These are phyloP conservation scores for Fusarium sp. DNA, from an alignment of 2,329 filamentous ascomycete species.

Conservation along the genomic window DNA sequence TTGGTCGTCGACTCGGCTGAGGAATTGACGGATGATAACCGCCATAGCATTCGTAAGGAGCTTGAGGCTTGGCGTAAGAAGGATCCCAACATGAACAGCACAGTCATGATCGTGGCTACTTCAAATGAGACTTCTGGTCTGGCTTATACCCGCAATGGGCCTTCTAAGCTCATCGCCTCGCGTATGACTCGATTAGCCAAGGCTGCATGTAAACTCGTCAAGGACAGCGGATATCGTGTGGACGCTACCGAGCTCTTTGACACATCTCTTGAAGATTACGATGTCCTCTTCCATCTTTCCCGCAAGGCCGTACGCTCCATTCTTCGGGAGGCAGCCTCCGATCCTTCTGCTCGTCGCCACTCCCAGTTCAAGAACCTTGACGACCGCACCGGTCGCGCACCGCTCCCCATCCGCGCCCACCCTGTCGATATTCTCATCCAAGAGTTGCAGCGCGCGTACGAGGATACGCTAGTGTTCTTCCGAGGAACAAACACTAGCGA, in stretches of 20 bases:
- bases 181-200: slow-evolving; percentile 86
- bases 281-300: slow-evolving; percentile 83
- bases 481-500: slow-evolving; percentile 65
- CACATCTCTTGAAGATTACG: slow-evolving; percentile 81
- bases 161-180: slow-evolving; percentile 84
- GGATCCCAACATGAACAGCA: slow-evolving; percentile 88
- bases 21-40: slow-evolving; percentile 72
- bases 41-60: slow-evolving; percentile 74
- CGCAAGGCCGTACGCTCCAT: slow-evolving; percentile 63
- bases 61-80: slow-evolving; percentile 89
- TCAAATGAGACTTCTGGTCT: slow-evolving; percentile 82
- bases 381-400: slow-evolving; percentile 62
- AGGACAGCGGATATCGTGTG: slow-evolving; percentile 65
- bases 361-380: slow-evolving; percentile 87
- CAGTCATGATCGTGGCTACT: slow-evolving; percentile 84
- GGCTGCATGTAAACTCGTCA: slow-evolving; percentile 76
- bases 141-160: slow-evolving; percentile 79
- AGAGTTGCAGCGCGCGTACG: slow-evolving; percentile 77
- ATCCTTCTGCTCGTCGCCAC: slow-evolving; percentile 56
- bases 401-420: slow-evolving; percentile 67
- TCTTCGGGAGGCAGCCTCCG: slow-evolving; percentile 55
- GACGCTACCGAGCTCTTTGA: slow-evolving; percentile 73
- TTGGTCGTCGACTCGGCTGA: slow-evolving; percentile 80
- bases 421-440: slow-evolving; percentile 73
- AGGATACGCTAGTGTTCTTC: slow-evolving; percentile 83